Conservation (phyloP, 2,329 filamentous ascomycete species). For the Trichoderma arundinaceum region DNA sequence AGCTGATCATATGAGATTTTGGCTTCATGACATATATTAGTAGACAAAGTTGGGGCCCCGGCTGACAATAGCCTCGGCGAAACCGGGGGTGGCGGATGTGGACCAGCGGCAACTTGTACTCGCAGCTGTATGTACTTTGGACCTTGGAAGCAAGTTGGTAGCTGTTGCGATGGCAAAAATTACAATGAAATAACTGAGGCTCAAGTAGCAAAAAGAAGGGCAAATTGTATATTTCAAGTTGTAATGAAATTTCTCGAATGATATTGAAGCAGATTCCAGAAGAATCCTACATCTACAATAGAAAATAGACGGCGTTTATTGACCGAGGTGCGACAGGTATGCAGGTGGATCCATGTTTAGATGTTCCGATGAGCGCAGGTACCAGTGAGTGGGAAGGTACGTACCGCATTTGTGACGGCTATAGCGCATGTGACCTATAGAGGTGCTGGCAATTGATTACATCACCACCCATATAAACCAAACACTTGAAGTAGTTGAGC, state of each 20-base stretch:
- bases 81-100: conserved; percentile 31
- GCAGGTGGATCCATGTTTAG: neutral
- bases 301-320: neutral
- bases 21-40: conserved; percentile 19
- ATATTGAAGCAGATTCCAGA: no score
- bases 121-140: no score
- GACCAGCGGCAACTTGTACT: neutral
- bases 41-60: conserved; percentile 3
- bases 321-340: conserved; percentile 14
- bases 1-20: neutral
- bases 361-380: conserved; percentile 2
- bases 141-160: no score
- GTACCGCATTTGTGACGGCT: neutral
- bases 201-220: no score
- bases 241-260: no score
- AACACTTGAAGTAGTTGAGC: no score
- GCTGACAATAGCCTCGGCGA: conserved; percentile 31
- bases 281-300: no score
- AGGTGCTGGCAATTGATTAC: neutral
- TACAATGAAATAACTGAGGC: no score
- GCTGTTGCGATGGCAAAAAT: no score
- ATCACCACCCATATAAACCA: no score
- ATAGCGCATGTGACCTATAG: neutral
- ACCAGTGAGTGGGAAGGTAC: neutral
- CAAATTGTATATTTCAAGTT: no score